Evolutionary conservation across 1,139 yeast genomes (phyloP), one percentile per base, ranked within the genome.

Genomic region (Yamadazyma sp.): DNA sequence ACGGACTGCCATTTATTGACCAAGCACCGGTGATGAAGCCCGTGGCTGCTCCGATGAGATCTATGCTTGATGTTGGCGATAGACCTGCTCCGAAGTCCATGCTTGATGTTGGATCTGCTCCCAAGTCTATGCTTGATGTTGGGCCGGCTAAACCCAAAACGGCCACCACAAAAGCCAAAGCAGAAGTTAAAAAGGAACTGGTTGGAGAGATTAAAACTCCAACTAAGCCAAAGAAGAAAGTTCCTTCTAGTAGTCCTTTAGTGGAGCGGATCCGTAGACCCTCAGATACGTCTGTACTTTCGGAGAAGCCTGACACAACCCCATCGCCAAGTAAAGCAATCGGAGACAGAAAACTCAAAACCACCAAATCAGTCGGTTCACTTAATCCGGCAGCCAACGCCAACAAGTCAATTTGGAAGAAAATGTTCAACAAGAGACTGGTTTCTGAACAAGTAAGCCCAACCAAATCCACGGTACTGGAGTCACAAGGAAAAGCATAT

Each of bases 111-210:
- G n/a, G n/a, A n/a, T n/a, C n/a, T n/a, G n/a, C n/a, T n/a, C n/a
- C n/a, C n/a, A 43, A 41, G 20, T 43, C 54, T 2, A 47, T 53
- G 53, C 46, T 53, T 31, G 57, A 51, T 37, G 50, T 51, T 13
- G 47, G 32, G n/a, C n/a, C n/a, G n/a, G n/a, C n/a, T n/a, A n/a
- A n/a, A n/a, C n/a, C n/a, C n/a, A n/a, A n/a, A n/a, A n/a, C n/a
- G n/a, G n/a, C n/a, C n/a, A n/a, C n/a, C n/a, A n/a, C n/a, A n/a
- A n/a, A 40, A 35, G 25, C 43, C 45, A 18, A 18, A 25, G 20
- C 13, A 27, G 20, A 26, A 13, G 17, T 8, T 8, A 26, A 26
- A 26, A 10, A 26, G 9, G 29, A 12, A 15, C 7, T 8, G n/a
- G 29, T 6, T 10, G n/a, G 2, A 15, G 12, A 20, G 12, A 12